Evolutionary conservation across 768 basidiomycete species (phyloP).

Genomic region (Omphalotus guepiniiformis): DNA sequence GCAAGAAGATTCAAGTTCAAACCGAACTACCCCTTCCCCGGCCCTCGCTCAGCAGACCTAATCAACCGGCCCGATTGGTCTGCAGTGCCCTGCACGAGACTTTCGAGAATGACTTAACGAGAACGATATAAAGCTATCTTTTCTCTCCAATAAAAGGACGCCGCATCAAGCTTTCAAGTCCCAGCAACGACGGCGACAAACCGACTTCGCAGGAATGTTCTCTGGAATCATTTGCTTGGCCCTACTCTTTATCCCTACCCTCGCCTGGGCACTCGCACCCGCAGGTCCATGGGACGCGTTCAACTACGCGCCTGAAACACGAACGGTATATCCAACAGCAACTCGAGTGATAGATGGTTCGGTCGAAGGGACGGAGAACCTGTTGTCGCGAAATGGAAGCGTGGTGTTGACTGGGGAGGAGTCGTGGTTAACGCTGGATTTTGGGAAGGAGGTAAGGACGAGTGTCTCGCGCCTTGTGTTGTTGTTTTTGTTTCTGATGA

Average conservation of each 20-base stretch:
- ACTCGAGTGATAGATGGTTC: conserved; percentile 34
- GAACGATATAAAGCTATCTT: too few relatives aligned
- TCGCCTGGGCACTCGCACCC: conserved; percentile 29
- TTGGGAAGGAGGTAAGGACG: conserved; percentile 52
- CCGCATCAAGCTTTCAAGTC: too few relatives aligned
- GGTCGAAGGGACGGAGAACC: conserved; percentile 26
- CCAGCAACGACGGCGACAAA: too few relatives aligned
- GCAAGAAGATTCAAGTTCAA: too few relatives aligned
- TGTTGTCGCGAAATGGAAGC: conserved; percentile 29
- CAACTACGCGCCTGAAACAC: conserved; percentile 45
- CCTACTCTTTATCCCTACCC: background rate
- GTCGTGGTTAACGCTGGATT: conserved; percentile 51
- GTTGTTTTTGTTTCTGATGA: background rate
- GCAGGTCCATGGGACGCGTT: conserved; percentile 49
- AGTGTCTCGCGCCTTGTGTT: conserved; percentile 6
- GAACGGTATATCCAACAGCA: conserved; percentile 39
- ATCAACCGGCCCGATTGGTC: too few relatives aligned
- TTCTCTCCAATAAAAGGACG: too few relatives aligned
- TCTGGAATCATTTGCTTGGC: background rate
- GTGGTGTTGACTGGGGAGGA: conserved; percentile 37
- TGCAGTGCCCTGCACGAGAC: too few relatives aligned
- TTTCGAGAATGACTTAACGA: too few relatives aligned
- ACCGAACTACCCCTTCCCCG: too few relatives aligned
- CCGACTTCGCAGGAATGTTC: too few relatives aligned
- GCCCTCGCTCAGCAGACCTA: too few relatives aligned